These are phyloP conservation scores for Acanthamoeba castellanii DNA, from an alignment of 208 protist species.

Conservation along the genomic window DNA sequence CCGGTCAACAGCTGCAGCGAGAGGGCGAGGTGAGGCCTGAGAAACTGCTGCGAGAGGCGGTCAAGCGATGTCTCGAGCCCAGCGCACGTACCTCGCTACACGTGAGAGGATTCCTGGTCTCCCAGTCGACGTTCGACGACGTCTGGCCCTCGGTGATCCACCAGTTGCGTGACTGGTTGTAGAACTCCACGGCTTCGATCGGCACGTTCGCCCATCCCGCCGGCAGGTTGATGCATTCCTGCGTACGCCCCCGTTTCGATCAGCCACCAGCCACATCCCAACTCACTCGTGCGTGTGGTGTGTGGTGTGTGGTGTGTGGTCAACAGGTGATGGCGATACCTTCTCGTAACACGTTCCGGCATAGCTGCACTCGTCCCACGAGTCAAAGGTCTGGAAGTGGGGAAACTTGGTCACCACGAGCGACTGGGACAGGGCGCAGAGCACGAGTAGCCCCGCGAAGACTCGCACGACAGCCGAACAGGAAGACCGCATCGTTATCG, in stretches of 20 bases:
- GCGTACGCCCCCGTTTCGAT: neutral
- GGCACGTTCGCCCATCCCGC: conserved; percentile 34
- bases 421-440: neutral
- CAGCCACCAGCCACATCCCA: neutral
- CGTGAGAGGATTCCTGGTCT: neutral
- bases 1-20: neutral
- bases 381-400: conserved; percentile 54
- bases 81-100: neutral
- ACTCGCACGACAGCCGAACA: neutral
- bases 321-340: neutral
- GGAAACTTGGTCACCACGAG: conserved; percentile 57
- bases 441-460: neutral
- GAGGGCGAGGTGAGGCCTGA: neutral
- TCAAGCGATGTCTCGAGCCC: neutral
- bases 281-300: no score
- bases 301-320: no score
- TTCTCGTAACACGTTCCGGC: conserved; percentile 44
- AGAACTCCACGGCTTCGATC: neutral
- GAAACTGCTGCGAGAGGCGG: neutral
- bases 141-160: conserved; percentile 32
- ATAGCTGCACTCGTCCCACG: conserved; percentile 46
- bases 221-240: conserved; percentile 43
- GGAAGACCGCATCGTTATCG: neutral
- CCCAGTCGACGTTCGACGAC: conserved; percentile 25
- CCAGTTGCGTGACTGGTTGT: conserved; percentile 18